phyloP scores from a whole-genome alignment of 176 grass and related monocot species.

The Thinopyrum elongatum region DNA sequence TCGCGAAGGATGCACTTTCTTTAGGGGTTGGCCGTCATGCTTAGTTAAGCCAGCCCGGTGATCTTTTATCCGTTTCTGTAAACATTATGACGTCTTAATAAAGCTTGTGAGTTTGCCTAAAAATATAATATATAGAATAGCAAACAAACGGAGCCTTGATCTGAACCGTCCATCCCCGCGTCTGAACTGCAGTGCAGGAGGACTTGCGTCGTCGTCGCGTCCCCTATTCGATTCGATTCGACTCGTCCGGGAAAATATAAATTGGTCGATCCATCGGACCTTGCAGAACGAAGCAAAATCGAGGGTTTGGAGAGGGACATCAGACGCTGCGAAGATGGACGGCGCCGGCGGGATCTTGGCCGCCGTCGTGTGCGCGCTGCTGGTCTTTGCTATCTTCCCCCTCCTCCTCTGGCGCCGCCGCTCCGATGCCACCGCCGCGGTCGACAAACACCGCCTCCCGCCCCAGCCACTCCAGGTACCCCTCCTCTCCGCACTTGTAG shows the following conservation, averaged over 20 bases:
- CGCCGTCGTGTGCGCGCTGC: constrained; percentile 53
- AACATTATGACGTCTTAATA: too few species aligned
- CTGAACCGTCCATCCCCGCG: background rate
- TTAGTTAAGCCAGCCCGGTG: too few species aligned
- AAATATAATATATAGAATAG: background rate
- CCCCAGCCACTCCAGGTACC: constrained; percentile 53
- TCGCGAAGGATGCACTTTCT: too few species aligned
- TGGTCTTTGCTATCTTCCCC: constrained; percentile 57
- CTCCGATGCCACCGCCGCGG: constrained; percentile 29
- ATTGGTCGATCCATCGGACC: background rate
- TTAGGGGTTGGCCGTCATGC: too few species aligned
- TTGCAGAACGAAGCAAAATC: background rate
- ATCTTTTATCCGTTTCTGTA: too few species aligned
- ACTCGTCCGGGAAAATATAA: background rate
- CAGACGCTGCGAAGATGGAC: constrained; percentile 46
- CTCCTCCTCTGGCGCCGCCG: constrained; percentile 82
- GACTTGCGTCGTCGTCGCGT: background rate
- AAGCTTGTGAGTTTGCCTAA: too few species aligned
- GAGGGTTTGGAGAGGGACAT: constrained; percentile 17
- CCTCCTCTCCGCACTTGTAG: background rate
- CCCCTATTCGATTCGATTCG: background rate
- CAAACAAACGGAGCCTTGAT: background rate
- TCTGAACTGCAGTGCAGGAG: background rate
- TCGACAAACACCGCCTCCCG: constrained; percentile 44
- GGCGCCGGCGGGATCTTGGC: constrained; percentile 50